Evolutionary conservation across 225 moss, liverwort and hornwort species (phyloP).

Genomic region (Rhytidiadelphus loreus): DNA sequence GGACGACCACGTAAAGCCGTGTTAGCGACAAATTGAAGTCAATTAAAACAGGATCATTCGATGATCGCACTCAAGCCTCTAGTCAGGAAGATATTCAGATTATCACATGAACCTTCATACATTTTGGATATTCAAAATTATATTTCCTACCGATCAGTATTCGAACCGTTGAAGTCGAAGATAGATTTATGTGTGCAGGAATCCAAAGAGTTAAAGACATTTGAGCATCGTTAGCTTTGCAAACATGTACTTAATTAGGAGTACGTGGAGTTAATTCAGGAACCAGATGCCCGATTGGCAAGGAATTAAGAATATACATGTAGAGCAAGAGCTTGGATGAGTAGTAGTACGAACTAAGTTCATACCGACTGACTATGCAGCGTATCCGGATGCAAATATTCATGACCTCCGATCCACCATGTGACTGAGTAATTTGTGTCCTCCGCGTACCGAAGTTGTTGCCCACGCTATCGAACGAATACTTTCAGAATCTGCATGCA

Average conservation of each 20-base stretch:
- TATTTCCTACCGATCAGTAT: background rate
- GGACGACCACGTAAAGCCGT: background rate
- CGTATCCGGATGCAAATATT: background rate
- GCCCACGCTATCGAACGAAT: background rate
- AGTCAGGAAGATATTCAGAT: background rate
- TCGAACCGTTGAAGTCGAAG: background rate
- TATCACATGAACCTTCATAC: background rate
- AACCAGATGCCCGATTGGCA: background rate
- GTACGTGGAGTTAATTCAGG: background rate
- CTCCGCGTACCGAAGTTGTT: background rate
- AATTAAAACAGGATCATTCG: background rate
- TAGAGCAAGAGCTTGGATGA: background rate
- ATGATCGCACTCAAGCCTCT: background rate
- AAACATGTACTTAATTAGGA: too few relatives aligned
- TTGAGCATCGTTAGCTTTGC: background rate
- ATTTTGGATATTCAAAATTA: background rate
- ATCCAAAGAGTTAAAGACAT: background rate
- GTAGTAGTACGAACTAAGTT: background rate
- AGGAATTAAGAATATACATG: background rate
- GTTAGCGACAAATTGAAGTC: background rate
- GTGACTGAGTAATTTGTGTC: background rate
- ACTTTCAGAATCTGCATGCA: background rate
- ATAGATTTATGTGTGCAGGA: background rate
- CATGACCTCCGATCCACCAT: background rate
- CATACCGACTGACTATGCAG: background rate